Evolutionary conservation across 139 green algal species (phyloP).

Genomic region (Auxenochlorella pyrenoidosa): DNA sequence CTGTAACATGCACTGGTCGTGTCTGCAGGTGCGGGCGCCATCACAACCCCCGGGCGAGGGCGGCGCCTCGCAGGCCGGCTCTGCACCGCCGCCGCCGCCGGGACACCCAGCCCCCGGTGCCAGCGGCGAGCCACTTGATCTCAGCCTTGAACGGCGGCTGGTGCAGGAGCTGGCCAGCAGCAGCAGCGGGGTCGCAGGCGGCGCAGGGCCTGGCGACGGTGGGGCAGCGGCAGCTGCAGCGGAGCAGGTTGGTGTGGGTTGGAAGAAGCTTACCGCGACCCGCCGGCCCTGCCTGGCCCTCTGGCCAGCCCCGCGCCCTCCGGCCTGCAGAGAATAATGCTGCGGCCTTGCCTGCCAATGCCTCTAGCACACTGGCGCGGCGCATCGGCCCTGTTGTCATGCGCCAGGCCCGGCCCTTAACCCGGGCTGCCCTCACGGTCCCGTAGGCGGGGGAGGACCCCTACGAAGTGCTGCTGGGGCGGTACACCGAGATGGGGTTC

Average conservation of each 20-base stretch:
- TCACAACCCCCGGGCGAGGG: conserved; percentile 5
- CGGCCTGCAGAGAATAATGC: too few species aligned
- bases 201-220: neutral
- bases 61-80: neutral
- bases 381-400: too few species aligned
- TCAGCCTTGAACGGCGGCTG: conserved; percentile 16
- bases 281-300: neutral
- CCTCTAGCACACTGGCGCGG: too few species aligned
- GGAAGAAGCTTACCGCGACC: neutral
- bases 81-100: conserved; percentile 11
- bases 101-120: neutral
- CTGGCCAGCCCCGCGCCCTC: neutral
- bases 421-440: too few species aligned
- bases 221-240: neutral
- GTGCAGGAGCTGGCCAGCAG: conserved; percentile 16
- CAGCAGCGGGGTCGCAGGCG: neutral
- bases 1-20: too few species aligned
- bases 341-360: too few species aligned
- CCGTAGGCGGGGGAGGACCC: neutral
- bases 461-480: conserved; percentile 24
- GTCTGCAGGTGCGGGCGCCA: conserved; percentile 11
- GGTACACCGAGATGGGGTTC: conserved; percentile 30
- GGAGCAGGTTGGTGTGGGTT: neutral
- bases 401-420: too few species aligned
- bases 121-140: conserved; percentile 10